A percentile compares a stretch with the other conserved stretches of the same genome.
Evolutionary conservation across 2,329 filamentous ascomycete genomes (phyloP).

Genomic region (Aspergillus hiratsukae): DNA sequence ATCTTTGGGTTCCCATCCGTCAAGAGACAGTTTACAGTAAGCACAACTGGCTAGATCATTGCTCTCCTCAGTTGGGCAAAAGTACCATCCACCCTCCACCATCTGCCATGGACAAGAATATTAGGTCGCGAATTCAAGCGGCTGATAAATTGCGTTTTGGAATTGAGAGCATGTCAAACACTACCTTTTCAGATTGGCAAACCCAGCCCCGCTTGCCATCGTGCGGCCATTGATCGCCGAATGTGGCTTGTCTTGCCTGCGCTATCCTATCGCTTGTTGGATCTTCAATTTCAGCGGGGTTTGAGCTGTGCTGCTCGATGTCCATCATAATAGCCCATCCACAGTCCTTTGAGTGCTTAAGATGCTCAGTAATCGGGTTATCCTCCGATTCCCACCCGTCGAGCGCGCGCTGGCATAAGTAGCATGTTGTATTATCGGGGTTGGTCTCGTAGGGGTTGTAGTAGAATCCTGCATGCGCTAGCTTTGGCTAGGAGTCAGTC

Average conservation of each 20-base stretch:
- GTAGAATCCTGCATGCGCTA: constrained; percentile 88
- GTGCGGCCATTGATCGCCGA: constrained; percentile 81
- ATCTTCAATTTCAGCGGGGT: constrained; percentile 58
- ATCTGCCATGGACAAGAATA: constrained; percentile 50
- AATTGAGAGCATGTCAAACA: constrained; percentile 10
- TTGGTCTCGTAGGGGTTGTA: constrained; percentile 71
- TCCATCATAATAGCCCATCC: constrained; percentile 79
- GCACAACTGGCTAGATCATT: constrained; percentile 88
- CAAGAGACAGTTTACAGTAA: constrained; percentile 83
- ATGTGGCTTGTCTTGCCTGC: constrained; percentile 76
- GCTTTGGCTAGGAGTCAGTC: constrained; percentile 46
- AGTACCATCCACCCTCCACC: constrained; percentile 90
- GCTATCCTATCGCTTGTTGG: constrained; percentile 68
- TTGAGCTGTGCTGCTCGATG: constrained; percentile 43
- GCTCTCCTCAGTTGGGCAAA: constrained; percentile 75
- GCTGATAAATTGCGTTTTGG: neutral
- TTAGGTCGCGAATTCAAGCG: neutral
- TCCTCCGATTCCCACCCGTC: constrained; percentile 92
- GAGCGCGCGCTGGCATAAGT: constrained; percentile 75
- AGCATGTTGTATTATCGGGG: constrained; percentile 86
- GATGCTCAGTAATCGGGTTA: constrained; percentile 76
- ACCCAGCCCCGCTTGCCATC: constrained; percentile 84
- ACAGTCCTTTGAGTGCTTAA: constrained; percentile 76
- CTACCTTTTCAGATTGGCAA: constrained; percentile 81
- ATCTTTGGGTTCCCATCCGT: constrained; percentile 92